A percentile compares a stretch with the other conserved stretches of the same genome.
phyloP scores from a whole-genome alignment of 208 protist genomes.

The Jaenimonas drosophilae region DNA sequence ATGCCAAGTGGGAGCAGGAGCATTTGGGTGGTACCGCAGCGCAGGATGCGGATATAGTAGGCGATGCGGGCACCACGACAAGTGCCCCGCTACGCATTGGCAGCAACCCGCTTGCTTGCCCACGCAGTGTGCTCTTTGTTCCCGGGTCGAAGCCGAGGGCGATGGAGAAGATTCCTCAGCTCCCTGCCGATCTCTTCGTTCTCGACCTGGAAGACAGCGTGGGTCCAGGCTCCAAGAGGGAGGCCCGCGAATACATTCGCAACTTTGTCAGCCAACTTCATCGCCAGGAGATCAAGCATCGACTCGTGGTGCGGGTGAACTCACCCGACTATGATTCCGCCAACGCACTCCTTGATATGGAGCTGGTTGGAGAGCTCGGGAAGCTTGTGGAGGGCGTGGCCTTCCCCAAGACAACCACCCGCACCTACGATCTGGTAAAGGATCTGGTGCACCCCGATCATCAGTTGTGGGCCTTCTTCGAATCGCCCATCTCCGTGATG shows the following conservation, averaged over 20 bases:
- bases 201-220: constrained; percentile 73
- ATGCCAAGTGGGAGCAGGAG: too few relatives aligned
- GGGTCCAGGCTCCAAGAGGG: constrained; percentile 17
- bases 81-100: constrained; percentile 23
- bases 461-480: constrained; percentile 77
- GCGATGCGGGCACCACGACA: too few relatives aligned
- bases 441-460: constrained; percentile 70
- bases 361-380: constrained; percentile 61
- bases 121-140: constrained; percentile 72
- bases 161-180: constrained; percentile 37
- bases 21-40: too few relatives aligned
- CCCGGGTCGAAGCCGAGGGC: constrained; percentile 41
- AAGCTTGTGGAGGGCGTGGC: constrained; percentile 61
- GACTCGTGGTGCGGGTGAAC: constrained; percentile 70
- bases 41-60: too few relatives aligned
- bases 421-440: constrained; percentile 35
- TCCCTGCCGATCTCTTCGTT: constrained; percentile 64
- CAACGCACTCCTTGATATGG: constrained; percentile 76
- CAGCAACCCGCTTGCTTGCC: constrained; percentile 35
- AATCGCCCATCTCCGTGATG: constrained; percentile 53
- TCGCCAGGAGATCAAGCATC: constrained; percentile 4
- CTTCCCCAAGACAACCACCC: constrained; percentile 44
- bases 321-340: constrained; percentile 51
- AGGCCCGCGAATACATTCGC: constrained; percentile 44
- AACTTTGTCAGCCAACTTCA: constrained; percentile 34